These are phyloP conservation scores for Cordyceps militaris DNA, from an alignment of 2,329 filamentous ascomycete genomes.

Conservation along the genomic window DNA sequence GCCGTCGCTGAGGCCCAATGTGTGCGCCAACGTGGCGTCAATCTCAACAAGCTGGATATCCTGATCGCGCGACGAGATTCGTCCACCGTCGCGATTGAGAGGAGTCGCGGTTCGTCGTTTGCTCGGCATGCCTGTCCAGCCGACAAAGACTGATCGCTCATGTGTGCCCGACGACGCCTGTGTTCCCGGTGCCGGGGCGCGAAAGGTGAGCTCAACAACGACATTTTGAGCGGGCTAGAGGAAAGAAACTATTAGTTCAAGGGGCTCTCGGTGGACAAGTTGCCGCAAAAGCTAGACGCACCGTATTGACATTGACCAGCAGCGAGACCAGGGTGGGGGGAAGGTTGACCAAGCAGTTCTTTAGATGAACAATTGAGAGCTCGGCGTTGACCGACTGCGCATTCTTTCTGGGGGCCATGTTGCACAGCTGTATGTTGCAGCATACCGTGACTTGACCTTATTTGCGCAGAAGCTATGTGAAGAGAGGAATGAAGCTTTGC, in stretches of 20 bases:
- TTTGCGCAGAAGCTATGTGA: slow-evolving; percentile 1
- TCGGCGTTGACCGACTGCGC: slow-evolving; percentile 66
- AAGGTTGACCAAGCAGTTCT: slow-evolving; percentile 92
- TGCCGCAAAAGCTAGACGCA: slow-evolving; percentile 37
- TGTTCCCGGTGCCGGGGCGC: slow-evolving; percentile 40
- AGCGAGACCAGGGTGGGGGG: slow-evolving; percentile 77
- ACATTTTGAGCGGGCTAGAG: slow-evolving; percentile 85
- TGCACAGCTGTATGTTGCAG: slow-evolving; percentile 7
- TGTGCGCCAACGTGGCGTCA: slow-evolving; percentile 73
- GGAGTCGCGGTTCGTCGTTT: slow-evolving; percentile 71
- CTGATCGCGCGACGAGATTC: slow-evolving; percentile 60
- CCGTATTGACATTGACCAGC: slow-evolving; percentile 82
- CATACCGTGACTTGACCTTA: not conserved
- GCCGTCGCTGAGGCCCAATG: slow-evolving; percentile 71
- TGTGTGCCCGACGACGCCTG: slow-evolving; percentile 39
- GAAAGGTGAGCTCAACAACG: slow-evolving; percentile 79
- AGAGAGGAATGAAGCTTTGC: not conserved
- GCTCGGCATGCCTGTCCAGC: slow-evolving; percentile 98
- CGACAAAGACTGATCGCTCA: slow-evolving; percentile 72
- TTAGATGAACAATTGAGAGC: slow-evolving; percentile 77
- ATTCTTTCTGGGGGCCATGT: slow-evolving; percentile 46
- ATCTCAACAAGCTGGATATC: slow-evolving; percentile 76
- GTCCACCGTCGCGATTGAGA: slow-evolving; percentile 61
- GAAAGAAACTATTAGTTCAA: slow-evolving; percentile 17
- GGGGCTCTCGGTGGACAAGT: not conserved